Percentiles rank a stretch among this genome's conserved stretches.
phyloP scores from a whole-genome alignment of 768 basidiomycete genomes.

The Chalciporus chontae region DNA sequence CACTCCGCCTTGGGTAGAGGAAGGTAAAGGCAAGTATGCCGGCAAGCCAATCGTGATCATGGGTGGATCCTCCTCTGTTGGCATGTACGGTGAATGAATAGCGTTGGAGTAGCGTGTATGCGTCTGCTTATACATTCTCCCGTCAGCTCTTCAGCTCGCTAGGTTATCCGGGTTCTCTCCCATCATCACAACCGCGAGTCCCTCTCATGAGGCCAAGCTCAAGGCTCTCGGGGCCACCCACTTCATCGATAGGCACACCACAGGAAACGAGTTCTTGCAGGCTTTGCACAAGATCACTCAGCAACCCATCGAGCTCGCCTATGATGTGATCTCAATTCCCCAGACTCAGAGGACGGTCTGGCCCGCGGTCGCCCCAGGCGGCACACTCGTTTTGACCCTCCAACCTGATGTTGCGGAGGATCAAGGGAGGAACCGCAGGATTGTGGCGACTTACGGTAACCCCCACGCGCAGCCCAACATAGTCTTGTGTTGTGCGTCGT shows the following conservation, averaged over 20 bases:
- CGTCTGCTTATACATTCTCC: constrained; percentile 2
- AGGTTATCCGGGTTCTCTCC: constrained; percentile 38
- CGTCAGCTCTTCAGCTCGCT: constrained; percentile 38
- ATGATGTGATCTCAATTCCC: constrained; percentile 31
- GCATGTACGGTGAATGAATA: constrained; percentile 39
- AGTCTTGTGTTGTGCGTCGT: constrained; percentile 12
- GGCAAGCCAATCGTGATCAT: constrained; percentile 43
- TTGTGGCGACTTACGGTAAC: constrained; percentile 23
- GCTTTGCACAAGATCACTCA: constrained; percentile 26
- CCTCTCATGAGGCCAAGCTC: constrained; percentile 27
- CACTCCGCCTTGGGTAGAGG: constrained; percentile 32
- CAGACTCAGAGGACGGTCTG: constrained; percentile 36
- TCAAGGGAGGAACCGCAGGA: constrained; percentile 15
- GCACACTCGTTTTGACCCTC: constrained; percentile 31
- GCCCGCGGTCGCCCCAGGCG: constrained; percentile 31
- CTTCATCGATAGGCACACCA: constrained; percentile 33
- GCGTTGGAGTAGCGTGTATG: neutral
- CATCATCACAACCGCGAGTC: constrained; percentile 39
- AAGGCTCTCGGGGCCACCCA: constrained; percentile 39
- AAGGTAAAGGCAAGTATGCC: constrained; percentile 34
- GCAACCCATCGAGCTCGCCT: constrained; percentile 18
- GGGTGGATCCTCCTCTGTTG: constrained; percentile 48
- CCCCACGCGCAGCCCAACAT: constrained; percentile 21
- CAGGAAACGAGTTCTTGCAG: constrained; percentile 11
- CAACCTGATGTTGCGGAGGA: constrained; percentile 21